phyloP scores from a whole-genome alignment of 2,329 filamentous ascomycete genomes.

The Aspergillus tamarii region DNA sequence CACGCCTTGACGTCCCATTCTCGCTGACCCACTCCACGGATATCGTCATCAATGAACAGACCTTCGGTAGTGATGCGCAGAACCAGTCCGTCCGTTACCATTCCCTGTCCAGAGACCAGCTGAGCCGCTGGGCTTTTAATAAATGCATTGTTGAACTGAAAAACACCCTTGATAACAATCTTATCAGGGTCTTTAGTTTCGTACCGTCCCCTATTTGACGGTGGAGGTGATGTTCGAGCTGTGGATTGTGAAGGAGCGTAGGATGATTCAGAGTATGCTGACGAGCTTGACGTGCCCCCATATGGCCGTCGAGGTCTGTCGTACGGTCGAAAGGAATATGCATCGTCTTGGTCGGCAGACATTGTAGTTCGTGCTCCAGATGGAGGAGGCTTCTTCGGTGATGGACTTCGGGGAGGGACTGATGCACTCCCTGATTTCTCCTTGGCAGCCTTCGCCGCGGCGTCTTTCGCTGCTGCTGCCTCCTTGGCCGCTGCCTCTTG shows the following conservation, averaged over 20 bases:
- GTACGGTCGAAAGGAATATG: constrained; percentile 76
- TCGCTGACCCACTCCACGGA: constrained; percentile 85
- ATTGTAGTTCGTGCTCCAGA: constrained; percentile 30
- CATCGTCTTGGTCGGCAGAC: constrained; percentile 61
- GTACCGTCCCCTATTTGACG: constrained; percentile 77
- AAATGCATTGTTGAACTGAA: constrained; percentile 87
- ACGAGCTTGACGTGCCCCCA: constrained; percentile 66
- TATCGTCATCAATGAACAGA: constrained; percentile 95
- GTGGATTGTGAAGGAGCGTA: constrained; percentile 86
- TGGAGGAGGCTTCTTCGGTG: constrained; percentile 44
- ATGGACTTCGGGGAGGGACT: constrained; percentile 39
- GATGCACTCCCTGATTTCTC: constrained; percentile 32
- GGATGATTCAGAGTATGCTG: constrained; percentile 79
- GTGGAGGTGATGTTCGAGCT: constrained; percentile 78
- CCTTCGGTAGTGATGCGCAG: constrained; percentile 92
- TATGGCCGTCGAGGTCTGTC: constrained; percentile 67
- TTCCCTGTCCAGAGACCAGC: constrained; percentile 78
- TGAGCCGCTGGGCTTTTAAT: constrained; percentile 88
- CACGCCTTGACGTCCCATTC: constrained; percentile 99
- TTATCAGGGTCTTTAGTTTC: constrained; percentile 90
- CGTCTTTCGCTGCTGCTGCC: constrained; percentile 28
- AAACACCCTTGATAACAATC: constrained; percentile 92
- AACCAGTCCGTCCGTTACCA: constrained; percentile 89
- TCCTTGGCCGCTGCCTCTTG: constrained; percentile 33
- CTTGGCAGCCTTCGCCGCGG: constrained; percentile 31